Conservation (phyloP, 1,284 basidiomycete species). For the Ganoderma multipileum region DNA sequence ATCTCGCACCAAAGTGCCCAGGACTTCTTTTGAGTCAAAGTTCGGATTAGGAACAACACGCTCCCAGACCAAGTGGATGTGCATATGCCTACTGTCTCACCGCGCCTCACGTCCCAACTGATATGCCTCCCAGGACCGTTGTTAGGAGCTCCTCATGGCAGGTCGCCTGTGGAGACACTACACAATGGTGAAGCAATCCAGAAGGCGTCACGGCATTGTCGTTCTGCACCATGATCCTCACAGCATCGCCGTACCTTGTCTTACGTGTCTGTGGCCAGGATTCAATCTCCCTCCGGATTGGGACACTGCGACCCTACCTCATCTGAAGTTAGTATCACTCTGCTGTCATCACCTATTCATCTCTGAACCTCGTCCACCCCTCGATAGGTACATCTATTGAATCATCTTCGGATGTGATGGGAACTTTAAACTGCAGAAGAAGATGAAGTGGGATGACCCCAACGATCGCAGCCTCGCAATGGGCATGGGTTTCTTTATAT, state of each 20-base stretch:
- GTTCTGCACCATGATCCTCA: not conserved
- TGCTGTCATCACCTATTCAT: too few species aligned
- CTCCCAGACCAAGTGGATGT: not conserved
- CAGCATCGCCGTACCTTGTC: not conserved
- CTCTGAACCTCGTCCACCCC: not conserved
- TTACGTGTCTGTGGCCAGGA: not conserved
- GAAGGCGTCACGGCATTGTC: not conserved
- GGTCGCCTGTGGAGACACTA: not conserved
- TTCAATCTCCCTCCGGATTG: not conserved
- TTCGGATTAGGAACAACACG: not conserved
- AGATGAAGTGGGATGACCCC: slow-evolving; percentile 6
- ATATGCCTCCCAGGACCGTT: not conserved
- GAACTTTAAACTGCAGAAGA: slow-evolving; percentile 18
- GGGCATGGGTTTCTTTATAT: not conserved
- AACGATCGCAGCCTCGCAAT: not conserved
- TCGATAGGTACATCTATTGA: slow-evolving; percentile 6
- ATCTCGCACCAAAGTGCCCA: not conserved
- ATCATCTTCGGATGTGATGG: slow-evolving; percentile 4
- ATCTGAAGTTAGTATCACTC: not conserved
- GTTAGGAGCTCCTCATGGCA: not conserved
- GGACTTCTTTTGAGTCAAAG: not conserved
- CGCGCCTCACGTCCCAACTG: not conserved
- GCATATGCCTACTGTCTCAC: not conserved
- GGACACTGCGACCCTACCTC: not conserved
- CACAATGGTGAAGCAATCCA: not conserved